Evolutionary conservation across 2,329 filamentous ascomycete species (phyloP), one percentile per base, ranked within the genome.

Genomic region (Dactylonectria macrodidyma): DNA sequence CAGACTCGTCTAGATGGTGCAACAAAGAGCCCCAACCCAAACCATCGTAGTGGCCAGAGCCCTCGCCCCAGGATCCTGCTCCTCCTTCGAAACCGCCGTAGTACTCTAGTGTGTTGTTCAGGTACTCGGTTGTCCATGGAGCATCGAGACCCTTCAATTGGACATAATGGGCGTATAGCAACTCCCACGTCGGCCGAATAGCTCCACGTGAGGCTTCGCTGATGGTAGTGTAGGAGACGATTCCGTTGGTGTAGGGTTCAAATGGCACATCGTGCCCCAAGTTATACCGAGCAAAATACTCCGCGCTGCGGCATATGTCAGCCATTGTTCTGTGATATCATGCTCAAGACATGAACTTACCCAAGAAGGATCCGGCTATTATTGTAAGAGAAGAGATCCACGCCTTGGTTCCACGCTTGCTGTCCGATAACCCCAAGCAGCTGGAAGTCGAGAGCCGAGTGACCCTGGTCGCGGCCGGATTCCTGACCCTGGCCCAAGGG

Each of bases 321-420:
- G 48, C 16, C 3, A 3, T 67, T 33, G 52, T 54, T 8, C 9
- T 16, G 2, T 14, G 30, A 11, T 22, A 33, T 8, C 34, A 10
- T 10, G 1, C 1, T 16, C 3, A 3, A 12, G 6, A 7, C 12
- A 65, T 19, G 19, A 19, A 19, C 65, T n/a, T 62, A 71, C 71
- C 71, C 71, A 1, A 69, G 62, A 2, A 73, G 70, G 3, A 73
- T 73, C 1, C 68, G 71, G 10, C 66, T 73, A 10, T 73, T 47
- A 12, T 69, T 67, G 6, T 69, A 73, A 2, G 63, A 46, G 64
- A 71, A 72, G 1, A 72, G 19, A 3, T 70, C 70, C 3, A 65
- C 66, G 1, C 52, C 70, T 11, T 72, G 70, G 1, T 70, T 71
- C 52, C 60, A 72, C 3, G 52, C 69, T 47, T 72, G 70, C n/a